phyloP scores from a whole-genome alignment of 176 grass and related monocot genomes.

The Aegilops sharonensis region DNA sequence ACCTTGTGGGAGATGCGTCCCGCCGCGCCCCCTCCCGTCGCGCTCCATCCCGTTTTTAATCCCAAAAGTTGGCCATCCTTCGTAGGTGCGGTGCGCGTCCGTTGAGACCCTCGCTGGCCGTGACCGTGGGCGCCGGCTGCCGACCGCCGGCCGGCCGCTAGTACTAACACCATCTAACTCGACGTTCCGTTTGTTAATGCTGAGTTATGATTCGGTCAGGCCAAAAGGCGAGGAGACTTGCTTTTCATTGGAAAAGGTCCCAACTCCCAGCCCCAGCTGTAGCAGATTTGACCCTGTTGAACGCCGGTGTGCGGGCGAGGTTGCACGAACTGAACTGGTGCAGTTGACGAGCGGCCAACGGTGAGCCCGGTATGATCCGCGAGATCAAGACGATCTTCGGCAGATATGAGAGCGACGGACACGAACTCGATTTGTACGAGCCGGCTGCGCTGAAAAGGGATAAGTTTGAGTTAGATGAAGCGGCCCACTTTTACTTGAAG shows the following conservation, averaged over 20 bases:
- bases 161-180: background rate
- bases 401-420: slow-evolving; percentile 34
- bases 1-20: too few relatives aligned
- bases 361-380: slow-evolving; percentile 18
- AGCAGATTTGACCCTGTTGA: slow-evolving; percentile 10
- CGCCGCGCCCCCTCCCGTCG: too few relatives aligned
- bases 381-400: background rate
- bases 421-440: background rate
- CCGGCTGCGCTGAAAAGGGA: background rate
- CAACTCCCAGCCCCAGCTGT: background rate
- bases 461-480: background rate
- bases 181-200: background rate
- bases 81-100: too few relatives aligned
- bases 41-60: too few relatives aligned
- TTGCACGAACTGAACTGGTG: background rate
- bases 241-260: slow-evolving; percentile 4
- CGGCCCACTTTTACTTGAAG: too few relatives aligned
- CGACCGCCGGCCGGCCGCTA: too few relatives aligned
- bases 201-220: background rate
- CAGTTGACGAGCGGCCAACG: background rate
- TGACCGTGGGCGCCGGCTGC: too few relatives aligned
- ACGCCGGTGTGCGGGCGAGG: background rate
- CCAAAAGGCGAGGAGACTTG: background rate
- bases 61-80: too few relatives aligned
- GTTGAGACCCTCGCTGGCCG: too few relatives aligned